Base-by-base conservation (phyloP, 805 yeast genomes). In the Yamadazyma insecticola region DNA sequence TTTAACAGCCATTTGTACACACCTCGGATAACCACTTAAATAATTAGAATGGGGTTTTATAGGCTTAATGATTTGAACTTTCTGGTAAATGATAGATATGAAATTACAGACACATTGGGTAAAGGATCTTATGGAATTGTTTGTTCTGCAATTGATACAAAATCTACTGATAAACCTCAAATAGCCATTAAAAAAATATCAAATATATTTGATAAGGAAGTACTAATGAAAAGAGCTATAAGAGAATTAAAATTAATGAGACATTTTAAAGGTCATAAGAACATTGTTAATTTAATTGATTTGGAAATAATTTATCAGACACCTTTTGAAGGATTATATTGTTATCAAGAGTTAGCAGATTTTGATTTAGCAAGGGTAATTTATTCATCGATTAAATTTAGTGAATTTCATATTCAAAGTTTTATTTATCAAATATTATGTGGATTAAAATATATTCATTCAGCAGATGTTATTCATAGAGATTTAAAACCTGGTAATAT, bases 401-500 rank as follows among this genome's bases (percentile, higher is more conserved):
- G 90, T n/a, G 92, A 85, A 40, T 81, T 79, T 52, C 96, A 88
- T 49, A 75, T 86, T 18, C 80, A 79, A 47, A 72, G 74, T 39
- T 82, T 86, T 44, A 52, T 77, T 23, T 88, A 87, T 50, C 97
- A 89, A 54, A 74, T 89, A 2, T 58, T 87, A 21, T 83, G 94
- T 55, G 97, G 95, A 0, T 59, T 89, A 26, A 83, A 85, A 50
- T 89, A 86, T 49, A 81, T 89, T 30, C 97, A 89, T 55, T 78
- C 92, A 5, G 96, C 96, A 1, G 88, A 85, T 44, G 95, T 89
- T 7, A 81, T 89, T 33, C 97, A 89, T 53, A 69, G 97, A 35
- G 97, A 89, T 52, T 70, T 89, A 40, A 89, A 89, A 55, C 97
- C 97, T 0, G 94, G 95, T 0, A 89, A 89, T 52, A 79, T 89